Conservation (phyloP, 2,329 filamentous ascomycete species). For the Alternaria gaisen region DNA sequence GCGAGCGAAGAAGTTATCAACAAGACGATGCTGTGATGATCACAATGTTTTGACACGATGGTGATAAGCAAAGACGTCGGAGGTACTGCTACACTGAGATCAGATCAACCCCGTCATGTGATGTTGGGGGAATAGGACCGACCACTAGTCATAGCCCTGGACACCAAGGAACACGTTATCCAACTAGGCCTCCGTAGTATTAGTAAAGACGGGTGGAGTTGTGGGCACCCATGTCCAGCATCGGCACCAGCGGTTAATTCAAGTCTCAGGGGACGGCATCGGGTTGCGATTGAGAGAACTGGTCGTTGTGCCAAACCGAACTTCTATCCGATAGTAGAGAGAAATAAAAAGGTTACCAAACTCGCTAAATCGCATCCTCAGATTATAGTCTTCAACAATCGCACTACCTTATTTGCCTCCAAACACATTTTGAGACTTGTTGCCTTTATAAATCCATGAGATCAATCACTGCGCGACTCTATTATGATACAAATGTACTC, state of each 20-base stretch:
- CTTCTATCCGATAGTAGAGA: background rate
- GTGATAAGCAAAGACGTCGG: background rate
- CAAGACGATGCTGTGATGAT: background rate
- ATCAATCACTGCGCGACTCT: conserved; percentile 15
- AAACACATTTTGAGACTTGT: conserved; percentile 3
- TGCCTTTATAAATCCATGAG: background rate
- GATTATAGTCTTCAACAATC: conserved; percentile 10
- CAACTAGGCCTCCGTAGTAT: background rate
- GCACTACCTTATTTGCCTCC: conserved; percentile 5
- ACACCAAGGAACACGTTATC: conserved; percentile 4
- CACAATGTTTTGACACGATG: background rate
- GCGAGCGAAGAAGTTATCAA: background rate
- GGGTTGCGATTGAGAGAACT: background rate
- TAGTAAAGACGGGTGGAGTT: background rate
- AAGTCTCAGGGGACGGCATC: background rate
- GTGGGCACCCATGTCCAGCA: background rate
- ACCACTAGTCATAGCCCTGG: background rate
- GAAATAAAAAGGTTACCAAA: background rate
- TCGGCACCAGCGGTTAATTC: background rate
- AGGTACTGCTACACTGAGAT: background rate
- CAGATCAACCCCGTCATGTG: background rate
- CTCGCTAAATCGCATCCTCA: conserved; percentile 17
- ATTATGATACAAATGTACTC: conserved; percentile 20
- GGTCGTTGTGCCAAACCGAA: background rate
- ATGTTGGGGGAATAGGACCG: conserved; percentile 1